Conservation (phyloP, 352 stramenopile species). For the Phytophthora niederhauseri region DNA sequence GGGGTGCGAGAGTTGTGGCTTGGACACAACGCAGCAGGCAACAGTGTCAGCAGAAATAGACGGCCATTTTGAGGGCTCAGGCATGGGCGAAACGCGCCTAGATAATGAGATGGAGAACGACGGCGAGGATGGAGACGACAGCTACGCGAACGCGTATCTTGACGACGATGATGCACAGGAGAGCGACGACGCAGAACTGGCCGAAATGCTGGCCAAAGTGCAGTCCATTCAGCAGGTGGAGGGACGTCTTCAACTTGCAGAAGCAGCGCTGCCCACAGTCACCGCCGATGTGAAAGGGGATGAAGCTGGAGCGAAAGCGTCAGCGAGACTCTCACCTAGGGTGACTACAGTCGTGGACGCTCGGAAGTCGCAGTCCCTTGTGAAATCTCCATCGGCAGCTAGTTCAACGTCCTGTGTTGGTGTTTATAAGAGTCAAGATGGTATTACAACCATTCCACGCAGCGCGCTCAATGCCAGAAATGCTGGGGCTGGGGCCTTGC, state of each 20-base stretch:
- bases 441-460: constrained; percentile 68
- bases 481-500: constrained; percentile 39
- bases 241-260: constrained; percentile 25
- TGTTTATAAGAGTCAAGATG: constrained; percentile 48
- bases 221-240: constrained; percentile 65
- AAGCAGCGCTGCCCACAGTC: constrained; percentile 19
- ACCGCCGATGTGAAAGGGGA: constrained; percentile 11
- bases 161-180: constrained; percentile 49
- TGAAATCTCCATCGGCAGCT: constrained; percentile 24
- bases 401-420: background rate
- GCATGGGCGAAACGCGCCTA: constrained; percentile 31
- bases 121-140: constrained; percentile 37
- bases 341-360: constrained; percentile 2
- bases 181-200: constrained; percentile 62
- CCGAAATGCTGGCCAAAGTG: constrained; percentile 79
- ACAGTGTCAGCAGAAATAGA: constrained; percentile 28
- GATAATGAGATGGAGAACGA: constrained; percentile 30
- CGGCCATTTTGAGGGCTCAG: constrained; percentile 1
- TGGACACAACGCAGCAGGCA: background rate
- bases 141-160: constrained; percentile 48
- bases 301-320: constrained; percentile 5
- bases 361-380: constrained; percentile 24
- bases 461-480: constrained; percentile 26
- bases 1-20: background rate
- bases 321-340: constrained; percentile 6